phyloP scores from a whole-genome alignment of 192 early-diverging fungal genomes.

The Rhizophagus sp. region DNA sequence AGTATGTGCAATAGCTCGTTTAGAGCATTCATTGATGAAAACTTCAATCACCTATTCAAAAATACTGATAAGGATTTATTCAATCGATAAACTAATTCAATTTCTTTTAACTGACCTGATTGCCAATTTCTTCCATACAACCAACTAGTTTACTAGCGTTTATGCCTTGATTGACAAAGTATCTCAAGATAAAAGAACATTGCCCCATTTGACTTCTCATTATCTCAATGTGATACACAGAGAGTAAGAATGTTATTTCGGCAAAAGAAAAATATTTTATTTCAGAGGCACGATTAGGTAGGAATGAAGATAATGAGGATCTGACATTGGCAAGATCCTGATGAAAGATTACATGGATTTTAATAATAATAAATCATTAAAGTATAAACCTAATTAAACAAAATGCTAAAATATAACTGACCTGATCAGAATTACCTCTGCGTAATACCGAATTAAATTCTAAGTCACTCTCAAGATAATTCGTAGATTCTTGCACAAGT shows the following conservation, averaged over 20 bases:
- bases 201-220: conserved; percentile 70
- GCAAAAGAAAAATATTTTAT: conserved; percentile 67
- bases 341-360: not conserved
- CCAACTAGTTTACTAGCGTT: conserved; percentile 71
- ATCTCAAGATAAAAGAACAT: conserved; percentile 73
- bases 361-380: not conserved
- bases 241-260: conserved; percentile 78
- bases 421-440: conserved; percentile 53
- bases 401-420: not conserved
- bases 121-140: conserved; percentile 78
- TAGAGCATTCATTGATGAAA: conserved; percentile 54
- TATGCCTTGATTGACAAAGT: conserved; percentile 86
- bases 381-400: not conserved
- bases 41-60: conserved; percentile 42
- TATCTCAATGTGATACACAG: conserved; percentile 82
- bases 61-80: too few relatives aligned
- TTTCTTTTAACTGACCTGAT: conserved; percentile 40
- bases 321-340: conserved; percentile 59
- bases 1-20: conserved; percentile 51
- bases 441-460: conserved; percentile 83
- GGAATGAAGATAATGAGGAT: conserved; percentile 53
- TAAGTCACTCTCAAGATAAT: conserved; percentile 86
- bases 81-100: not conserved
- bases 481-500: conserved; percentile 70
- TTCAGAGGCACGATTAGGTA: conserved; percentile 56